Base-by-base conservation (phyloP, 495 filamentous ascomycete genomes). In the Penicillium riverlandense region DNA sequence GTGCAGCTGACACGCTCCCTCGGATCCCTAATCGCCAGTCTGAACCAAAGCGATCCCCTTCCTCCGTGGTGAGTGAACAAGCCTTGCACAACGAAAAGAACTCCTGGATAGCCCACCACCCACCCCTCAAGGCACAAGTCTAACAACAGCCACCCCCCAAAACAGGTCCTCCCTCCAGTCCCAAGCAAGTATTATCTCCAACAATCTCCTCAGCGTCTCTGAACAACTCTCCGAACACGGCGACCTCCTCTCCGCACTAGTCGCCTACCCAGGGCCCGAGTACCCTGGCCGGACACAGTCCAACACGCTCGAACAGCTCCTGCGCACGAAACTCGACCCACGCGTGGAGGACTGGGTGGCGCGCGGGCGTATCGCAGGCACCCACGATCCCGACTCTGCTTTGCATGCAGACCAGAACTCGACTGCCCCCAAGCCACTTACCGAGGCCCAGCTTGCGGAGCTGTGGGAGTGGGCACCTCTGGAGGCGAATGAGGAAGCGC, bases 251-350 rank as follows among this genome's bases (percentile, higher is more conserved):
- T 66, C 71, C 40, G 76, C 76, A 12, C 59, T 83, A 38, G 78
- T 78, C 50, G 77, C 82, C 37, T 88, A 89, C 61, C 88, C 88
- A 1, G 75, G 80, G 4, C 84, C 88, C 6, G 79, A 80, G 43
- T 90, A 83, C 65, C 86, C 87, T 8, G 79, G 83, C 9, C 79
- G 79, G 35, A 82, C 77, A 8, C 79, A 90, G 55, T 78, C 83
- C 37, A 63, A 53, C 35, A 64, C 82, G 5, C 76, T 91, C 1
- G 62, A 74, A 7, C 70, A 79, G 42, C 65, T 94, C 1, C 66
- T 92, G 14, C 80, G 88, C 13, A 92, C 91, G 63, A 91, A 90
- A 59, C 76, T 85, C 14, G 85, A 90, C 41, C 84, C 86, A 4
- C 69, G 75, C 4, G 79, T 88, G 22, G 85, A 88, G 48, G 76